phyloP scores from a whole-genome alignment of 73 alveolate genomes.

The Blepharisma stoltei region DNA sequence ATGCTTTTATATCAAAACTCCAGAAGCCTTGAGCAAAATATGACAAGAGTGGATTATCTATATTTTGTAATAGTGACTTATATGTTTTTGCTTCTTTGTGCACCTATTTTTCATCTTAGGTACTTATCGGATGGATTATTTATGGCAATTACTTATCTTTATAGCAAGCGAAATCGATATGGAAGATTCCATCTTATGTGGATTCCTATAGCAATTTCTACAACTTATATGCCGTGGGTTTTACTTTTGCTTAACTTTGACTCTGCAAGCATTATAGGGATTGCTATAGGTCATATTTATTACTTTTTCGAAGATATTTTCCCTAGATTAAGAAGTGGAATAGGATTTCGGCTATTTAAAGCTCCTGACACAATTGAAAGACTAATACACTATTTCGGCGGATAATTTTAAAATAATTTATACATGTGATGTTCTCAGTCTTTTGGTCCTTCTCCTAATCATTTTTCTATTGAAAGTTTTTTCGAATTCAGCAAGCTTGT shows the following conservation, averaged over 20 bases:
- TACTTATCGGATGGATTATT: background rate
- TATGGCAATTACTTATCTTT: background rate
- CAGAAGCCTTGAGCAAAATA: background rate
- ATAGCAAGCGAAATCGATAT: background rate
- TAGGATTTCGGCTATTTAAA: too few relatives aligned
- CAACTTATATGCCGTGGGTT: slow-evolving; percentile 16
- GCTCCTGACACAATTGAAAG: too few relatives aligned
- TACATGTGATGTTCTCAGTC: too few relatives aligned
- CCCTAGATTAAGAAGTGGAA: background rate
- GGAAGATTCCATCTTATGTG: background rate
- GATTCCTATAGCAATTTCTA: background rate
- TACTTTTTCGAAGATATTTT: slow-evolving; percentile 3
- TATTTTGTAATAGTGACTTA: background rate
- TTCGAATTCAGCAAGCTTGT: background rate
- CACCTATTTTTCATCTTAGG: background rate
- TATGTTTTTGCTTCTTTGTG: background rate
- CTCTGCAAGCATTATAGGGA: background rate
- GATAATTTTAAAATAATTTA: too few relatives aligned
- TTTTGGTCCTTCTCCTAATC: too few relatives aligned
- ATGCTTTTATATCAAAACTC: background rate
- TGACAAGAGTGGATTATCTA: background rate
- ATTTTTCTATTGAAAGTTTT: background rate
- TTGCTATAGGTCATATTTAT: slow-evolving; percentile 10
- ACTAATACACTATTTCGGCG: too few relatives aligned
- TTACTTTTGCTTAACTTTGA: background rate